Conservation (phyloP, 2,329 filamentous ascomycete species). For the Aulographum hederae region DNA sequence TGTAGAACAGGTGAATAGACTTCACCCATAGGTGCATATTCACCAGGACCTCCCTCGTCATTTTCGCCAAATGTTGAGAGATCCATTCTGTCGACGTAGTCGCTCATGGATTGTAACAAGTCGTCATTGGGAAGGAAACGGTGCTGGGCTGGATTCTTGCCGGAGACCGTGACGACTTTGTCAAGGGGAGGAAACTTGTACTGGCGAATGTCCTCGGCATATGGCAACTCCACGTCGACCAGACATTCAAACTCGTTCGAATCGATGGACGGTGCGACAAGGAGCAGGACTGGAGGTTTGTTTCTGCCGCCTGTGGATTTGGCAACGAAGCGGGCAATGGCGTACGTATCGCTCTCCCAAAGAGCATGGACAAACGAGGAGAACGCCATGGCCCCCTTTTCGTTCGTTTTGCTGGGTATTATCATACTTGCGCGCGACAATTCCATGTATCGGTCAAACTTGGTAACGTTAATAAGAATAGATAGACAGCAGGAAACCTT, state of each 20-base stretch:
- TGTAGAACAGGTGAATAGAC: constrained; percentile 76
- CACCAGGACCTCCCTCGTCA: constrained; percentile 27
- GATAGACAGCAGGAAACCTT: not conserved
- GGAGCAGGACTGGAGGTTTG: constrained; percentile 56
- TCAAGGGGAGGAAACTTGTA: constrained; percentile 87
- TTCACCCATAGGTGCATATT: constrained; percentile 65
- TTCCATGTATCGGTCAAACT: constrained; percentile 72
- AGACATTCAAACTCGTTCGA: constrained; percentile 58
- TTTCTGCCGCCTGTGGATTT: too few species aligned
- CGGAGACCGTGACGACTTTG: constrained; percentile 70
- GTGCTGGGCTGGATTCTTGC: constrained; percentile 63
- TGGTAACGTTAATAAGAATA: too few species aligned
- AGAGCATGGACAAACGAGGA: constrained; percentile 83
- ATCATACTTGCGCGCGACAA: constrained; percentile 70
- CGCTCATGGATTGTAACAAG: constrained; percentile 64
- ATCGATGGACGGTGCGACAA: constrained; percentile 68
- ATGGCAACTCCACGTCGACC: constrained; percentile 78
- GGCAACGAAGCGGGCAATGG: constrained; percentile 64
- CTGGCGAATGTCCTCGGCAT: constrained; percentile 77
- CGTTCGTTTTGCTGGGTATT: constrained; percentile 57
- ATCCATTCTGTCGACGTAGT: constrained; percentile 89
- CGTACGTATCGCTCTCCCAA: constrained; percentile 68
- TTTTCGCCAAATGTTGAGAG: constrained; percentile 52
- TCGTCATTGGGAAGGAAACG: constrained; percentile 62
- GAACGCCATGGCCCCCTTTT: constrained; percentile 59